Conservation (phyloP, 2,329 filamentous ascomycete genomes). For the Didymella lethalis region DNA sequence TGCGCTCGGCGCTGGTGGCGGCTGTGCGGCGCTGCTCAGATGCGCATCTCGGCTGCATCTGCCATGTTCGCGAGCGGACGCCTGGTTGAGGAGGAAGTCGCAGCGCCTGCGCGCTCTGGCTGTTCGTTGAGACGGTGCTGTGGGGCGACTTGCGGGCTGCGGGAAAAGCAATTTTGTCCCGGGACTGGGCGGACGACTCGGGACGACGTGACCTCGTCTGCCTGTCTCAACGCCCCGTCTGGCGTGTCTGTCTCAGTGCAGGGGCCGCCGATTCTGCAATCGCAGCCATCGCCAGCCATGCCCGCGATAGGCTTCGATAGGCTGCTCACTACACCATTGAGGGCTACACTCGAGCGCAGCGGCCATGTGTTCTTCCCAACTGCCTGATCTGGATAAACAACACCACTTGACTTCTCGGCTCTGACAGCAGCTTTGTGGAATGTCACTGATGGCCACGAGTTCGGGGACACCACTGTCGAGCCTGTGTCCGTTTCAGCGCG, state of each 20-base stretch:
- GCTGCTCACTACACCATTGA: constrained; percentile 5
- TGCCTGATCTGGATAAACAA: constrained; percentile 4
- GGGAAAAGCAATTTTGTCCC: constrained; percentile 15
- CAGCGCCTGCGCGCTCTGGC: constrained; percentile 11
- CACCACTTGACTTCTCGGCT: not conserved
- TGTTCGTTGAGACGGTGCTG: constrained; percentile 11
- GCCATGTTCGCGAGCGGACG: constrained; percentile 15
- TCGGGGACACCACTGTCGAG: not conserved
- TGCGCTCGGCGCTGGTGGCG: constrained; percentile 10
- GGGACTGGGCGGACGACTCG: constrained; percentile 9
- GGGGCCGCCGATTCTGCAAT: not conserved
- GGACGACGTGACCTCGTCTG: not conserved
- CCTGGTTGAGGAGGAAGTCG: constrained; percentile 7
- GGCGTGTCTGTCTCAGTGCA: not conserved
- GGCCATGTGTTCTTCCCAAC: constrained; percentile 7
- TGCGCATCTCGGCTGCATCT: constrained; percentile 11
- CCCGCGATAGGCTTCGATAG: not conserved
- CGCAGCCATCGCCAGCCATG: constrained; percentile 5
- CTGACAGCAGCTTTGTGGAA: constrained; percentile 1
- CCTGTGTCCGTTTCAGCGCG: not conserved
- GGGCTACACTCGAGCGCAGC: constrained; percentile 10
- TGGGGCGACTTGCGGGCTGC: constrained; percentile 15
- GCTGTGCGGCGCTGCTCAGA: constrained; percentile 16
- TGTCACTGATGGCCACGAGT: not conserved
- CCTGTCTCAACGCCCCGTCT: not conserved